Conservation (phyloP, 2,329 filamentous ascomycete species). For the Ophiostoma sp. region DNA sequence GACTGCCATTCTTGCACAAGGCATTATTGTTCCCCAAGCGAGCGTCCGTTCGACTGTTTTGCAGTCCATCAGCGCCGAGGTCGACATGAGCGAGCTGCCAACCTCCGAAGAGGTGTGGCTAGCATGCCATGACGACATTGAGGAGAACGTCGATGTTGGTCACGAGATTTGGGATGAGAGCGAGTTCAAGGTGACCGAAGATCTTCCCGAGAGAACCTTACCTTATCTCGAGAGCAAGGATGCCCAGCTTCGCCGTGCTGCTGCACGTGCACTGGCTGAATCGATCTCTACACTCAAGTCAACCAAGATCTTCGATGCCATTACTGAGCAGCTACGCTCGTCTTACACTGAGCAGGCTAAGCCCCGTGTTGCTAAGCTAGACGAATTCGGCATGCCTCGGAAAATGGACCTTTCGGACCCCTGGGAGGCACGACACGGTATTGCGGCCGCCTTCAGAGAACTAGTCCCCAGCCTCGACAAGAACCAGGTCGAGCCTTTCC, state of each 20-base stretch:
- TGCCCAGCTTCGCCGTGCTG: constrained; percentile 72
- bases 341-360: constrained; percentile 76
- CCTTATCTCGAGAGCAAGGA: constrained; percentile 77
- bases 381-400: constrained; percentile 89
- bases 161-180: constrained; percentile 94
- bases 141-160: constrained; percentile 79
- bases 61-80: constrained; percentile 83
- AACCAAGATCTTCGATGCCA: constrained; percentile 43
- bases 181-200: constrained; percentile 62
- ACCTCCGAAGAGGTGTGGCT: constrained; percentile 93
- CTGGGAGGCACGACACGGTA: constrained; percentile 86
- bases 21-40: constrained; percentile 70
- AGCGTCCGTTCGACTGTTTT: constrained; percentile 78
- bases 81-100: constrained; percentile 81
- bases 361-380: constrained; percentile 73
- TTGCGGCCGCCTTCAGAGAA: constrained; percentile 80
- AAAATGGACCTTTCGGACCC: constrained; percentile 83
- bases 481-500: constrained; percentile 66
- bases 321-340: constrained; percentile 60
- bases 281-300: constrained; percentile 57
- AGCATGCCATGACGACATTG: constrained; percentile 81
- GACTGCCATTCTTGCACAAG: constrained; percentile 68
- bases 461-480: constrained; percentile 65
- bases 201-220: constrained; percentile 62
- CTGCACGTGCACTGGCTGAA: constrained; percentile 74